Percentiles rank a stretch among this genome's conserved stretches.
These are phyloP conservation scores for Enteropsectra breve DNA, from an alignment of 371 early-diverging fungal genomes.

Conservation along the genomic window DNA sequence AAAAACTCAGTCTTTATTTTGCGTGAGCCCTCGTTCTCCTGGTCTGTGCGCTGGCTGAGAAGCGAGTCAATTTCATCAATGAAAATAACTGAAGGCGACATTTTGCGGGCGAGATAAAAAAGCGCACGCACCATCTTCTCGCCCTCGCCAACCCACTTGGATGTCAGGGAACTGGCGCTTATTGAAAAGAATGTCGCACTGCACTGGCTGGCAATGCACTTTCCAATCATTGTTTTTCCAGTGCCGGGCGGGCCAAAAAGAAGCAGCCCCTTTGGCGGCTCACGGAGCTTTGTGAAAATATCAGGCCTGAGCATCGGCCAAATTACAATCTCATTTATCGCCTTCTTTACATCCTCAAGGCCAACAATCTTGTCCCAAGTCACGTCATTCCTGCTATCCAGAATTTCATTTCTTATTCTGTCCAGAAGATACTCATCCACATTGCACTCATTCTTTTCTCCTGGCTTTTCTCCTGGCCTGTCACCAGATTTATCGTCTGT, in stretches of 20 bases:
- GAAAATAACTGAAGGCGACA: conserved; percentile 77
- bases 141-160: conserved; percentile 87
- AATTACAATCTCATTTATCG: conserved; percentile 67
- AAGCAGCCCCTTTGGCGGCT: conserved; percentile 71
- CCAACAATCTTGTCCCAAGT: conserved; percentile 80
- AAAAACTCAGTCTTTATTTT: conserved; percentile 76
- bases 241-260: conserved; percentile 66
- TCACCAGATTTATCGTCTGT: conserved; percentile 4
- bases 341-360: conserved; percentile 70
- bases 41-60: conserved; percentile 73
- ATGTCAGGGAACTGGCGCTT: conserved; percentile 73
- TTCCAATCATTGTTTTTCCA: conserved; percentile 79
- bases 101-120: conserved; percentile 74
- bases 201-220: conserved; percentile 78
- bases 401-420: conserved; percentile 49
- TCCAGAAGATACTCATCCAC: conserved; percentile 45
- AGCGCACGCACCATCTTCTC: conserved; percentile 83
- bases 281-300: conserved; percentile 70
- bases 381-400: conserved; percentile 33
- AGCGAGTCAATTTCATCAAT: conserved; percentile 78
- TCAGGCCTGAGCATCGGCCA: conserved; percentile 78
- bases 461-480: neutral
- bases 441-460: conserved; percentile 17
- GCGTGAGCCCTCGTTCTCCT: conserved; percentile 74
- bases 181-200: conserved; percentile 80